These are phyloP conservation scores for Sporisorium iseilematis-ciliati DNA, from an alignment of 1,284 basidiomycete species.

Conservation along the genomic window DNA sequence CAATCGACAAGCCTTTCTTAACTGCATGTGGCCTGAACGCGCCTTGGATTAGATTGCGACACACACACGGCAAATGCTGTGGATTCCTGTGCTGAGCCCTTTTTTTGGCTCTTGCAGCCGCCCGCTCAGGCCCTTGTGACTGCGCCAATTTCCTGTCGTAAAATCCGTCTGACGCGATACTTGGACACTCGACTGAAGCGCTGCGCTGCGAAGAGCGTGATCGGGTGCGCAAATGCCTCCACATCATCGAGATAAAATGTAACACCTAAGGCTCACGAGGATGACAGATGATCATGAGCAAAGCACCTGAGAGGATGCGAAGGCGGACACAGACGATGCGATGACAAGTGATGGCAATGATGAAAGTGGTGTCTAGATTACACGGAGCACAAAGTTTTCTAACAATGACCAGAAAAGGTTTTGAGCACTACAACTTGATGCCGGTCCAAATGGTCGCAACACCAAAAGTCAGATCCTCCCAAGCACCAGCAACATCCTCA, in stretches of 20 bases:
- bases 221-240: conserved; percentile 16
- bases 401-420: neutral
- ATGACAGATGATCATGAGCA: too few species aligned
- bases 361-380: conserved; percentile 34
- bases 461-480: conserved; percentile 68
- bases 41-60: neutral
- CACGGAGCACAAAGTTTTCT: conserved; percentile 9
- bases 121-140: conserved; percentile 7
- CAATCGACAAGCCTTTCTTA: neutral
- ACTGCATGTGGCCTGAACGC: conserved; percentile 33
- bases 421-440: conserved; percentile 36
- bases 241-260: conserved; percentile 3
- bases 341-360: neutral
- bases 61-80: neutral
- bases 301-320: neutral
- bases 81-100: neutral
- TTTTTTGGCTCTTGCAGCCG: neutral
- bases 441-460: conserved; percentile 68
- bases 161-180: conserved; percentile 11
- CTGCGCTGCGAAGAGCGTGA: conserved; percentile 10
- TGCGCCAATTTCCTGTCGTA: neutral
- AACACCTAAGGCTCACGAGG: too few species aligned
- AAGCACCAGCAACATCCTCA: conserved; percentile 58
- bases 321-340: neutral
- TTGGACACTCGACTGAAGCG: neutral